These are phyloP conservation scores for Plasmodium gonderi DNA, from an alignment of 169 alveolate species.

Conservation along the genomic window DNA sequence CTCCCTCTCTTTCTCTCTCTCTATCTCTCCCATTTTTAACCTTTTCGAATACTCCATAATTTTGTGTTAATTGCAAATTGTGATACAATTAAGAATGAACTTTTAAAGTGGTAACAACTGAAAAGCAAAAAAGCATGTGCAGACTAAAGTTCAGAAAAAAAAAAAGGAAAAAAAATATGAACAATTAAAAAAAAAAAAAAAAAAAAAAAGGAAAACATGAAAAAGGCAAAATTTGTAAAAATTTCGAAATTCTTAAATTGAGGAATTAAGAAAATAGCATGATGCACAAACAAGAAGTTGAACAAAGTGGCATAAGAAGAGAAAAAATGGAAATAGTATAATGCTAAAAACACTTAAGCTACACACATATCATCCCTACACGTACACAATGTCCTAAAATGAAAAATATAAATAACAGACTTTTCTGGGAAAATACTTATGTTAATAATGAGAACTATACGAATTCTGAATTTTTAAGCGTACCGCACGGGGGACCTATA, in stretches of 20 bases:
- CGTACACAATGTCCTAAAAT: constrained; percentile 22
- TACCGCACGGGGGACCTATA: neutral
- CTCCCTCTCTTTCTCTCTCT: too few relatives aligned
- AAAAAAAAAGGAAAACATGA: neutral
- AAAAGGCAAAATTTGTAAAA: neutral
- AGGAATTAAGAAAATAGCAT: neutral
- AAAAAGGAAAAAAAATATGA: neutral
- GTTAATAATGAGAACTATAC: neutral
- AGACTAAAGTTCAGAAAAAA: too few relatives aligned
- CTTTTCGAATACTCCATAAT: too few relatives aligned
- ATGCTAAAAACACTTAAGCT: neutral
- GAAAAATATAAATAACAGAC: constrained; percentile 32
- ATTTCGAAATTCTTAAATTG: too few relatives aligned
- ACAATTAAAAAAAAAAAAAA: neutral
- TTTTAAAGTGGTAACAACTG: too few relatives aligned
- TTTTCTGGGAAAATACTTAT: neutral
- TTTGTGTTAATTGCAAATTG: too few relatives aligned
- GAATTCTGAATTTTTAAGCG: neutral
- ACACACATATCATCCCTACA: neutral
- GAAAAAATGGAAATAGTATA: neutral
- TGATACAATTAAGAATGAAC: too few relatives aligned
- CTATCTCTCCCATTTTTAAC: too few relatives aligned
- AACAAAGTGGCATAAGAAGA: neutral
- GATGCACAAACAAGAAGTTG: neutral
- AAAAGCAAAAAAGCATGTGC: too few relatives aligned